Evolutionary conservation across 2,329 filamentous ascomycete species (phyloP).

Genomic region (Talaromyces verruculosus): DNA sequence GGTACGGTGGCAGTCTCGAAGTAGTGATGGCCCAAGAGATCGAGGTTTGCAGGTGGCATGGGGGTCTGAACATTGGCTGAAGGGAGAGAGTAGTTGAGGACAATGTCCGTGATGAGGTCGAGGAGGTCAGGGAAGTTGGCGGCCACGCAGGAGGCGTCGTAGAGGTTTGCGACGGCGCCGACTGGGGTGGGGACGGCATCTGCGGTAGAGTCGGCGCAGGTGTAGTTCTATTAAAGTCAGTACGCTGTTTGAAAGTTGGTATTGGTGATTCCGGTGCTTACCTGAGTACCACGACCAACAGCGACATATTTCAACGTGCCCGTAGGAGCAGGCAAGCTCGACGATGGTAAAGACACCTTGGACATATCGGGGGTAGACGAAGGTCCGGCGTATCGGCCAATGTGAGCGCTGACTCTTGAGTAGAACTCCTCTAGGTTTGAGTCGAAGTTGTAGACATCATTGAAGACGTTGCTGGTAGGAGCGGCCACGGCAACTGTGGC

Average conservation of each 20-base stretch:
- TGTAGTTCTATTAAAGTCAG: slow-evolving; percentile 72
- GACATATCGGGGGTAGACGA: slow-evolving; percentile 36
- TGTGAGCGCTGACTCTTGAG: slow-evolving; percentile 41
- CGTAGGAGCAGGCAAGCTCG: slow-evolving; percentile 59
- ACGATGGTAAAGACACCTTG: slow-evolving; percentile 43
- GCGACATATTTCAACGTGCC: slow-evolving; percentile 73
- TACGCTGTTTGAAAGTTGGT: neutral
- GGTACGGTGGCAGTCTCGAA: slow-evolving; percentile 71
- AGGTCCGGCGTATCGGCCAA: slow-evolving; percentile 28
- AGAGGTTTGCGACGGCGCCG: slow-evolving; percentile 81
- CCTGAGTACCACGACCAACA: slow-evolving; percentile 75
- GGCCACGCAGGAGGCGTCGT: slow-evolving; percentile 80
- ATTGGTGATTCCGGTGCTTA: slow-evolving; percentile 27
- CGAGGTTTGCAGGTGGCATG: slow-evolving; percentile 57
- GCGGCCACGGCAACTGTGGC: slow-evolving; percentile 37
- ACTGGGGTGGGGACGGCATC: slow-evolving; percentile 62
- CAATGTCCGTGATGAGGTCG: slow-evolving; percentile 62
- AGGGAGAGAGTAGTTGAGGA: slow-evolving; percentile 65
- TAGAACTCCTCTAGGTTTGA: slow-evolving; percentile 43
- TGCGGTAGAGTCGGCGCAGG: slow-evolving; percentile 65
- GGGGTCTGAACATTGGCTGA: slow-evolving; percentile 33
- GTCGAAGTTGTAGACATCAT: slow-evolving; percentile 41
- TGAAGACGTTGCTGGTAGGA: slow-evolving; percentile 33
- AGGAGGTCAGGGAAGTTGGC: slow-evolving; percentile 68
- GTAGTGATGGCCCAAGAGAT: slow-evolving; percentile 75